Base-by-base conservation (phyloP, 306 rosid species). In the Betula pendula region DNA sequence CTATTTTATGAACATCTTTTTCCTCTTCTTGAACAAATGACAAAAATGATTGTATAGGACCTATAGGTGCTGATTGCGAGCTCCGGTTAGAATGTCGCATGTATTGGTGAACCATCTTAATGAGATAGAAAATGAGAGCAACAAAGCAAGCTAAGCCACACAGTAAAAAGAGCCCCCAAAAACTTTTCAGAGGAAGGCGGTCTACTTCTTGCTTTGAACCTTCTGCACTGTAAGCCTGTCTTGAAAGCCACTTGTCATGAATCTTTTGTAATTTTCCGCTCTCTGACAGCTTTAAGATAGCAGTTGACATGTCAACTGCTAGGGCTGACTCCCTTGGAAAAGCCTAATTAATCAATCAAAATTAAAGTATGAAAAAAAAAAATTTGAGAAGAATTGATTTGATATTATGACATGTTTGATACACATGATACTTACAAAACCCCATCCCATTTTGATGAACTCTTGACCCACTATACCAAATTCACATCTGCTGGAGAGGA, bases 371-470 rank as follows among this genome's bases (percentile, higher is more conserved):
- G 33, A 29, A 29, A 29, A 29, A 29, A 2, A 29, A 29, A 29
- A 29, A 29, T 29, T 29, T 1, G 33, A 29, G 33, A 29, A 1
- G 1, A 29, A 29, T 29, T 29, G 33, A n/a, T n/a, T n/a, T n/a
- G n/a, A n/a, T n/a, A n/a, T n/a, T n/a, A n/a, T n/a, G n/a, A 29
- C 33, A 29, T 29, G 33, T 29, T 29, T 29, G 33, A 2, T 29
- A 1, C 33, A 29, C 2, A 29, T 5, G 42, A 38, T 38, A 75
- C 99, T 91, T 81, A 96, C 99, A 87, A 90, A 95, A 83, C 99
- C 99, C 98, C 97, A 96, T 5, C 97, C 97, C 8, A 89, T 87
- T 89, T 91, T 87, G 76, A 98, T 92, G 89, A 96, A 96, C 75
- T 93, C 97, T 82, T 85, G 97, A 76, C 99, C 99, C 2, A 91